Percentiles rank a stretch among this genome's conserved stretches.
phyloP scores from a whole-genome alignment of 495 filamentous ascomycete species.

The Chaetomidium leptoderma region DNA sequence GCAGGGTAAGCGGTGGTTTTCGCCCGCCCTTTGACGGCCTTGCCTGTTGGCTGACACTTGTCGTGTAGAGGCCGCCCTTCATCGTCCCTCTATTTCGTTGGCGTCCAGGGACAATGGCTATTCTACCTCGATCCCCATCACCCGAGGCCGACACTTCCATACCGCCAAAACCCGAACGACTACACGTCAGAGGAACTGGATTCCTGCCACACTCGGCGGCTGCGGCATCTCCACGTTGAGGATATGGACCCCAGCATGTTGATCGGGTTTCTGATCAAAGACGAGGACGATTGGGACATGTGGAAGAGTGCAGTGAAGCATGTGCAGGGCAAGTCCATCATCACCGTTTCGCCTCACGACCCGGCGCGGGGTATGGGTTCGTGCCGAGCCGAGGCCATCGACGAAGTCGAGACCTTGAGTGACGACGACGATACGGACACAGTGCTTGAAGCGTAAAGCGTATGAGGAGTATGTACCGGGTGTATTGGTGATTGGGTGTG shows the following conservation, averaged over 20 bases:
- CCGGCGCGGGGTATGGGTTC: conserved; percentile 50
- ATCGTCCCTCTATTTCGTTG: conserved; percentile 94
- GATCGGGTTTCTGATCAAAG: conserved; percentile 85
- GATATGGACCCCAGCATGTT: conserved; percentile 99
- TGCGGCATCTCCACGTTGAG: conserved; percentile 74
- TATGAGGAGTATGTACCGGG: background rate
- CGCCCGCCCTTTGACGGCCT: background rate
- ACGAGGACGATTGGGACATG: conserved; percentile 76
- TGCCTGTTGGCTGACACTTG: conserved; percentile 15
- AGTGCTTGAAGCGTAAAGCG: conserved; percentile 31
- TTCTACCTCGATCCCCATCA: conserved; percentile 96
- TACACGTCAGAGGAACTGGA: conserved; percentile 71
- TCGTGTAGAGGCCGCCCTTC: conserved; percentile 76
- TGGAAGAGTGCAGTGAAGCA: conserved; percentile 69
- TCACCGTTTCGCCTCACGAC: conserved; percentile 71
- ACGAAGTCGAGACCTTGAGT: conserved; percentile 79
- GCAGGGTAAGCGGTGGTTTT: conserved; percentile 64
- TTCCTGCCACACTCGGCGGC: conserved; percentile 79
- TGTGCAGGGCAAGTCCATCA: conserved; percentile 73
- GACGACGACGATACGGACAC: conserved; percentile 57
- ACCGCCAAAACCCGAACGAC: conserved; percentile 43
- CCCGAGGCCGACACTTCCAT: conserved; percentile 64
- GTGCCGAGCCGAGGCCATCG: conserved; percentile 68
- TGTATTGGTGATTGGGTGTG: background rate
- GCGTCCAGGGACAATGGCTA: conserved; percentile 80